phyloP scores from a whole-genome alignment of 1,139 yeast species.

The Debaryomyces nepalensis region DNA sequence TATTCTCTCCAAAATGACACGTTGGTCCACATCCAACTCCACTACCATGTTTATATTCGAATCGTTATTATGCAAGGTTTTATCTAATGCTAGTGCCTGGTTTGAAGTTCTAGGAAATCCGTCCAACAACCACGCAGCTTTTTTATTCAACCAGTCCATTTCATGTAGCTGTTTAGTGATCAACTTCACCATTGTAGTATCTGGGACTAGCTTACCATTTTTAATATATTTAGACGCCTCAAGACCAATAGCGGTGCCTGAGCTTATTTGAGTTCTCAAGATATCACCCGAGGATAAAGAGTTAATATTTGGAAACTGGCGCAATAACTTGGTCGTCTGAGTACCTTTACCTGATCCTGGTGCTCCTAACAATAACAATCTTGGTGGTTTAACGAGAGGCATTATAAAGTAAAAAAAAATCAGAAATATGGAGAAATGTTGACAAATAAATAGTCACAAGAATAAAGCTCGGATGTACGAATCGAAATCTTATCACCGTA shows the following conservation, averaged over 20 bases:
- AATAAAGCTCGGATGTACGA: background rate
- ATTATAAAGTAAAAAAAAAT: slow-evolving; percentile 5
- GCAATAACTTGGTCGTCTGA: slow-evolving; percentile 67
- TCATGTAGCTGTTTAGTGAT: slow-evolving; percentile 54
- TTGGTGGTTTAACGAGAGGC: slow-evolving; percentile 45
- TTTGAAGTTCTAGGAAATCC: slow-evolving; percentile 85
- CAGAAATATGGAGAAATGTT: slow-evolving; percentile 1
- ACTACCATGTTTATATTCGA: slow-evolving; percentile 72
- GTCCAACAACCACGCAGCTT: slow-evolving; percentile 75
- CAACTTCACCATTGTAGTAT: slow-evolving; percentile 63
- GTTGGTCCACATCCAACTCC: slow-evolving; percentile 81
- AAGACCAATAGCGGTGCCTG: slow-evolving; percentile 58
- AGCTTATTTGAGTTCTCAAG: slow-evolving; percentile 67
- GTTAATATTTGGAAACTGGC: slow-evolving; percentile 52
- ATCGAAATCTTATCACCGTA: background rate
- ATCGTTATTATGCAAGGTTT: slow-evolving; percentile 40
- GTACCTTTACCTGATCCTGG: slow-evolving; percentile 98
- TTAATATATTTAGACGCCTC: slow-evolving; percentile 61
- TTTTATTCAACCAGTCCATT: slow-evolving; percentile 49
- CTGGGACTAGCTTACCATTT: slow-evolving; percentile 75
- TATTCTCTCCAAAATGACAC: slow-evolving; percentile 76
- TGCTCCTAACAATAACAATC: slow-evolving; percentile 81
- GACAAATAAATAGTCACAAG: background rate
- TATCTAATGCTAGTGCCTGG: slow-evolving; percentile 69
- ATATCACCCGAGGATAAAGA: slow-evolving; percentile 86